Conservation (phyloP, 352 stramenopile species). For the Globisporangium middletonii region DNA sequence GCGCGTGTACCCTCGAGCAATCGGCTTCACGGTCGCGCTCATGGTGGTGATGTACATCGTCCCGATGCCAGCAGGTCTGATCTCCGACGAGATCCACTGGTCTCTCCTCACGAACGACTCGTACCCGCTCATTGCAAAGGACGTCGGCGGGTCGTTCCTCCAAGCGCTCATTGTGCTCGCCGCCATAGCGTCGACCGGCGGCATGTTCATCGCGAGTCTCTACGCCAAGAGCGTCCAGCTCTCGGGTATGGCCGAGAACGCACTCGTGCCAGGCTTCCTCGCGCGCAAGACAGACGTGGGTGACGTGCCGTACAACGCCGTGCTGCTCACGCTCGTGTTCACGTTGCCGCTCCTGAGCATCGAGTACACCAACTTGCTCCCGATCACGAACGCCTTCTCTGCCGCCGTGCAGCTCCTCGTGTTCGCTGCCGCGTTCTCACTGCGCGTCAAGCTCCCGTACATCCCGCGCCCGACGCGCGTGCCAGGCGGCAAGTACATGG, state of each 20-base stretch:
- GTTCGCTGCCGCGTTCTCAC: constrained; percentile 84
- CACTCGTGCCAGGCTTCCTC: constrained; percentile 40
- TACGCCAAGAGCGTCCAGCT: constrained; percentile 81
- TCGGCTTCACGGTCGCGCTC: constrained; percentile 47
- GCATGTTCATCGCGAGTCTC: constrained; percentile 83
- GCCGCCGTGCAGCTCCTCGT: constrained; percentile 82
- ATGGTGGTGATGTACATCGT: constrained; percentile 85
- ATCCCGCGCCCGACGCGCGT: constrained; percentile 59
- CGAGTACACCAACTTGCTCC: constrained; percentile 68
- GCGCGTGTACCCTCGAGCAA: constrained; percentile 77
- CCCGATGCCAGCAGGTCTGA: constrained; percentile 7
- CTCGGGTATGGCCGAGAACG: constrained; percentile 60
- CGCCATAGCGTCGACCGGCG: constrained; percentile 72
- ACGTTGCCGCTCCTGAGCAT: constrained; percentile 39
- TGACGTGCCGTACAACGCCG: constrained; percentile 27
- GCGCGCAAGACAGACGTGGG: constrained; percentile 26
- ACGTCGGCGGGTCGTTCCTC: constrained; percentile 68
- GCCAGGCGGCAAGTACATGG: constrained; percentile 29
- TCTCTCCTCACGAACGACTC: constrained; percentile 69
- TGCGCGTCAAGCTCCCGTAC: constrained; percentile 68
- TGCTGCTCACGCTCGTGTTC: constrained; percentile 27
- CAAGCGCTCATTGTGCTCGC: constrained; percentile 68
- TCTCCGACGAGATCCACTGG: constrained; percentile 26
- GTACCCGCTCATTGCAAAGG: constrained; percentile 60
- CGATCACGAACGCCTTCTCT: constrained; percentile 91